Conservation (phyloP, 805 yeast genomes). For the Myxozyma sirexii region DNA sequence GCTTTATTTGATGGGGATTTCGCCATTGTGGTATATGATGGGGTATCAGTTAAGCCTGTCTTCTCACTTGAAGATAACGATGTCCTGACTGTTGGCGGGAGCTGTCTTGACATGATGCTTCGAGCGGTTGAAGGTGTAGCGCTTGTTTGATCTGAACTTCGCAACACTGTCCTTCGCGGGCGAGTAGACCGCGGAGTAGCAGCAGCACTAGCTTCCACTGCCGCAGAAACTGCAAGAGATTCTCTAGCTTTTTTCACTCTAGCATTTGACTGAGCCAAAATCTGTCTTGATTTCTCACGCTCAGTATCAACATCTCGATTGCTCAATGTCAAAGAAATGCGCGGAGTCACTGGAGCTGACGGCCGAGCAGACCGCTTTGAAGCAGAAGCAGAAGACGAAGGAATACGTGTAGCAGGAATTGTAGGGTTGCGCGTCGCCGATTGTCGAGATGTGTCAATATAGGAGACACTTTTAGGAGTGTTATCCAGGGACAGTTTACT, state of each 20-base stretch:
- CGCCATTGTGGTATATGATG: neutral
- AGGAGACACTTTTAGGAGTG: neutral
- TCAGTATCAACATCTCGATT: slow-evolving; percentile 2
- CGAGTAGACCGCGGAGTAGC: neutral
- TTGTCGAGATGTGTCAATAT: neutral
- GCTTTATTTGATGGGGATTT: neutral
- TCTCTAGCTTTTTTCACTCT: slow-evolving; percentile 16
- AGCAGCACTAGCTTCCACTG: neutral
- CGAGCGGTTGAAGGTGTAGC: neutral
- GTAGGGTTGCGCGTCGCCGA: neutral
- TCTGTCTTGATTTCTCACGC: slow-evolving; percentile 7
- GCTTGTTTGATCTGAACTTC: neutral
- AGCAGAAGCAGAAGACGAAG: neutral
- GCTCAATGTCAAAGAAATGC: neutral
- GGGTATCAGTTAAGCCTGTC: neutral
- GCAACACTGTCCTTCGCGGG: neutral
- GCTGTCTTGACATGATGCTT: neutral
- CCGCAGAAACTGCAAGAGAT: slow-evolving; percentile 15
- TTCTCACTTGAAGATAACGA: neutral
- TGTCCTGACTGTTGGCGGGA: neutral
- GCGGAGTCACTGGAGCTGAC: neutral
- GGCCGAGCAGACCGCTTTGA: neutral
- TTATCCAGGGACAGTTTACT: neutral
- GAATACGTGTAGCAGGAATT: neutral
- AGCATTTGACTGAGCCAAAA: slow-evolving; percentile 18